A percentile compares a stretch with the other conserved stretches of the same genome.
Conservation (phyloP, 2,329 filamentous ascomycete species). For the Aspergillus amoenus region DNA sequence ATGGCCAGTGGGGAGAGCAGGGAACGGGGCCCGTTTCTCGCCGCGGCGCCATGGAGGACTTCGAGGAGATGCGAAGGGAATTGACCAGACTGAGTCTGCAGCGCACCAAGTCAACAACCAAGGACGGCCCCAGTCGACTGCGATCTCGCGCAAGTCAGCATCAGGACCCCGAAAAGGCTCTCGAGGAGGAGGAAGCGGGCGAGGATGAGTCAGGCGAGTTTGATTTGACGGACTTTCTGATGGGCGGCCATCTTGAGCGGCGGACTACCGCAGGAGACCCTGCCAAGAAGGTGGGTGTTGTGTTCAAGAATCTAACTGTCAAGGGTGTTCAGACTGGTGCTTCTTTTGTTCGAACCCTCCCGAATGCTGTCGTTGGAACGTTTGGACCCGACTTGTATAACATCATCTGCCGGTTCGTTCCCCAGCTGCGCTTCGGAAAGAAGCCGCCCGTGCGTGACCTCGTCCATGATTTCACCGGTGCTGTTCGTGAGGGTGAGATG, state of each 20-base stretch:
- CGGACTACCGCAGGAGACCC: conserved; percentile 62
- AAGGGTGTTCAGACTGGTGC: conserved; percentile 67
- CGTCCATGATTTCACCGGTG: conserved; percentile 66
- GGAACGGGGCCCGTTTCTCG: conserved; percentile 57
- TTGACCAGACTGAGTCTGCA: conserved; percentile 54
- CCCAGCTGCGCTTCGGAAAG: conserved; percentile 49
- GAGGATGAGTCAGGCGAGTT: conserved; percentile 51
- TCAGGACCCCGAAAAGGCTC: conserved; percentile 46
- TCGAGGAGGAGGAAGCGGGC: conserved; percentile 44
- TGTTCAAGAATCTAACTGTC: conserved; percentile 74
- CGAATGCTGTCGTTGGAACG: conserved; percentile 71
- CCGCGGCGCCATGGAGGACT: conserved; percentile 58
- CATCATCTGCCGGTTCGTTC: conserved; percentile 57
- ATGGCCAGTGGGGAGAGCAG: conserved; percentile 63
- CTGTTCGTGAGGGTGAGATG: conserved; percentile 69
- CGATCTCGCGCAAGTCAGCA: conserved; percentile 29
- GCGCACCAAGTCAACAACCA: conserved; percentile 31
- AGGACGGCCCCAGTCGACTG: conserved; percentile 25
- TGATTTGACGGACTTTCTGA: conserved; percentile 68
- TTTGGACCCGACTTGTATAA: conserved; percentile 78
- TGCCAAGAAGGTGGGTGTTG: conserved; percentile 73
- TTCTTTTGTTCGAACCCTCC: conserved; percentile 69
- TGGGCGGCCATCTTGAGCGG: conserved; percentile 74
- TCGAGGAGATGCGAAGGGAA: conserved; percentile 56
- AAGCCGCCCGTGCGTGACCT: conserved; percentile 54